Conservation (phyloP, 768 basidiomycete species). For the Phanerochaete carnosa region DNA sequence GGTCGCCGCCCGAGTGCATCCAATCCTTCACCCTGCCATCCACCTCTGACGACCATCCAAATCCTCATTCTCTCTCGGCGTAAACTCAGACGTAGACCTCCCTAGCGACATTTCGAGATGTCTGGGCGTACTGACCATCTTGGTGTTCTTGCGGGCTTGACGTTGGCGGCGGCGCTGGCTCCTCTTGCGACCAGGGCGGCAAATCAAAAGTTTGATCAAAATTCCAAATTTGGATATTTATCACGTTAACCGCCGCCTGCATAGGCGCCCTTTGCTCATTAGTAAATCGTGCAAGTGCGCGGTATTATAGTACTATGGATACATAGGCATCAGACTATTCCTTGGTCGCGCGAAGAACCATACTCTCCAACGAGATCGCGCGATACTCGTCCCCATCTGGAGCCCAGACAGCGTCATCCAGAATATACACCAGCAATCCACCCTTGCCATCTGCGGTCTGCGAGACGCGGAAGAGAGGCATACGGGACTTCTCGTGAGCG, state of each 20-base stretch:
- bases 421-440: conserved; percentile 84
- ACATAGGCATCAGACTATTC: not conserved
- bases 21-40: conserved; percentile 24
- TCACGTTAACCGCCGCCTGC: not conserved
- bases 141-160: conserved; percentile 31
- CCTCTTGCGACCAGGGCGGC: conserved; percentile 13
- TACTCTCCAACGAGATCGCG: conserved; percentile 84
- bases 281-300: not conserved
- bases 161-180: conserved; percentile 30
- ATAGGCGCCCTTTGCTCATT: not conserved
- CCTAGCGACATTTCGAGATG: conserved; percentile 13
- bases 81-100: conserved; percentile 7
- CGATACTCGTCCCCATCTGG: conserved; percentile 62
- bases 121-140: conserved; percentile 32
- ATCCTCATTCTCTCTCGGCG: conserved; percentile 3
- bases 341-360: conserved; percentile 64
- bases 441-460: conserved; percentile 76
- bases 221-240: not conserved
- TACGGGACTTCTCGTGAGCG: conserved; percentile 79
- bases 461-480: conserved; percentile 87
- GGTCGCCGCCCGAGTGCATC: conserved; percentile 25
- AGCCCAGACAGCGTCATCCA: conserved; percentile 94
- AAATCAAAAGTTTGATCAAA: conserved; percentile 1
- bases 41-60: conserved; percentile 20
- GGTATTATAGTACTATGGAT: not conserved